phyloP scores from a whole-genome alignment of 768 basidiomycete species.

The Filobasidium floriforme region DNA sequence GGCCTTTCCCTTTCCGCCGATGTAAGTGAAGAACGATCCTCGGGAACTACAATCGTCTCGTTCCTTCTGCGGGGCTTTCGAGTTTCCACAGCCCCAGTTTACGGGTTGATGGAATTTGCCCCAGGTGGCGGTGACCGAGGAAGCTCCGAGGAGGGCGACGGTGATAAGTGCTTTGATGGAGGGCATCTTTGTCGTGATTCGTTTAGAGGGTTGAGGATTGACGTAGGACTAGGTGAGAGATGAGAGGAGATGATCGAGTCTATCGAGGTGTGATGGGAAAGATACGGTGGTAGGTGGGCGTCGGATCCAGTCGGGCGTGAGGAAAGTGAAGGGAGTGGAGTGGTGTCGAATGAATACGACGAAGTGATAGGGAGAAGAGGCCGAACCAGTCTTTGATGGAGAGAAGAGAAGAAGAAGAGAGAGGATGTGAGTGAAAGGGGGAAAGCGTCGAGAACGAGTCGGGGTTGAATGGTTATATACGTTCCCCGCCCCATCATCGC shows the following conservation, averaged over 20 bases:
- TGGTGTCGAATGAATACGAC: not conserved
- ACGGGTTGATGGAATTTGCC: not conserved
- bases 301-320: not conserved
- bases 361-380: constrained; percentile 1
- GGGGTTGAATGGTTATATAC: not conserved
- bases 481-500: not conserved
- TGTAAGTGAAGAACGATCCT: constrained; percentile 27
- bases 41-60: constrained; percentile 25
- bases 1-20: constrained; percentile 13
- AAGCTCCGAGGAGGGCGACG: constrained; percentile 11
- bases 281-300: not conserved
- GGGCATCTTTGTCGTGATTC: constrained; percentile 7
- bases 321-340: not conserved
- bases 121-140: constrained; percentile 13
- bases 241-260: not conserved
- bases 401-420: not conserved
- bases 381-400: not conserved
- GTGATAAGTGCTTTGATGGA: constrained; percentile 1
- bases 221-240: not conserved
- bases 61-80: constrained; percentile 18
- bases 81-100: constrained; percentile 22
- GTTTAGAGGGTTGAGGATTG: not conserved
- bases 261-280: not conserved
- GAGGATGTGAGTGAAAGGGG: not conserved
- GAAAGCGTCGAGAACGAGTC: not conserved